These are phyloP conservation scores for Aspergillus intermedius DNA, from an alignment of 2,329 filamentous ascomycete species.

Conservation along the genomic window DNA sequence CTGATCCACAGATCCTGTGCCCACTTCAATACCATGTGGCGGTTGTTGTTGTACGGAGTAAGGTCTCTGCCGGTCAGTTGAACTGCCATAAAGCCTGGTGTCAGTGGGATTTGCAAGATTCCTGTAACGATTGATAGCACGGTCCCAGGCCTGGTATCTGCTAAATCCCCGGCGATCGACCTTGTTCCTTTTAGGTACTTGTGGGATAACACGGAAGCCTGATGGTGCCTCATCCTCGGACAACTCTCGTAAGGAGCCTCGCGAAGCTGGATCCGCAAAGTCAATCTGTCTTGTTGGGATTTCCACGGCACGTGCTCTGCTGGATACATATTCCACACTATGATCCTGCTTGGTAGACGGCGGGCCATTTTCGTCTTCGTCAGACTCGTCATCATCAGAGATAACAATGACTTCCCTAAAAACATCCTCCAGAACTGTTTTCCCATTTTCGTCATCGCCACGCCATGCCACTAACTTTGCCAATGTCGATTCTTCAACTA, in stretches of 20 bases:
- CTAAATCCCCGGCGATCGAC: conserved; percentile 40
- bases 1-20: conserved; percentile 8
- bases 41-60: conserved; percentile 15
- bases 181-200: conserved; percentile 24
- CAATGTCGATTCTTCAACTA: conserved; percentile 51
- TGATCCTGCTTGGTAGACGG: conserved; percentile 25
- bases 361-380: conserved; percentile 29
- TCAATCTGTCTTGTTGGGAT: conserved; percentile 26
- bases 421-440: conserved; percentile 53
- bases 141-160: conserved; percentile 43
- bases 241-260: conserved; percentile 19
- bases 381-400: conserved; percentile 50
- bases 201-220: conserved; percentile 32
- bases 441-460: conserved; percentile 51
- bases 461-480: conserved; percentile 57
- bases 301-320: conserved; percentile 28
- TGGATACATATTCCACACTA: conserved; percentile 40
- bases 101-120: conserved; percentile 17
- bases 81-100: conserved; percentile 5
- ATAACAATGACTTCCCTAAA: conserved; percentile 60
- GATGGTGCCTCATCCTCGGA: conserved; percentile 32
- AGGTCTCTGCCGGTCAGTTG: conserved; percentile 11
- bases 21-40: conserved; percentile 9
- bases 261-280: conserved; percentile 13
- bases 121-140: conserved; percentile 36